Evolutionary conservation across 768 basidiomycete species (phyloP), one percentile per base, ranked within the genome.

Genomic region (Boletus patriciae): DNA sequence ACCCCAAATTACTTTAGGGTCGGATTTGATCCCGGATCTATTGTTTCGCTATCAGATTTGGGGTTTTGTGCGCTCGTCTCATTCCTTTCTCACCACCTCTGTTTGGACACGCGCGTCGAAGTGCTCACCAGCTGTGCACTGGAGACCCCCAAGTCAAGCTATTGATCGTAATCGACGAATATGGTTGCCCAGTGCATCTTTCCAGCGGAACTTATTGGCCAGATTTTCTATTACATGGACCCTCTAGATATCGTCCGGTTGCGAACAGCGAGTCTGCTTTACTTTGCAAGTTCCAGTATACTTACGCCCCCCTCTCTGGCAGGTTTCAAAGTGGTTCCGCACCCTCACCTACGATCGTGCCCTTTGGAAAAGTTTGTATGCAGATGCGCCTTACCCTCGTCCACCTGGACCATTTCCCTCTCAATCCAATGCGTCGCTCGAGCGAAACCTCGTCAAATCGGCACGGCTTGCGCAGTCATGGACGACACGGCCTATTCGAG

Each of bases 281-380:
- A n/a, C 13, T 11, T 11, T 21, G 6, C 11, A n/a, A 3, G 52
- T 11, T 21, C 15, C 2, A 3, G 7, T 29, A 6, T 11, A 43
- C 27, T 29, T 38, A 9, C 7, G 31, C 27, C 29, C 12, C 19
- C 29, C 11, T n/a, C n/a, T 59, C 34, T 6, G 15, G 3, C 21
- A 60, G 60, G 50, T 60, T 41, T 31, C 31, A 4, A 31, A 12
- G 31, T 11, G 31, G 31, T 31, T 31, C 31, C 31, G 4, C 3
- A 11, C 21, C 23, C 40, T 52, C 25, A 36, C 50, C 12, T 5
- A 11, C 1, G 58, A 60, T 11, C 15, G 1, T 4, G 0, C 12
- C 1, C 47, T 61, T 13, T 60, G 57, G 59, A 23, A 38, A 19
- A 11, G 10, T 1, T 16, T 53, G 38, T 60, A 60, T 46, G 9